These are phyloP conservation scores for Termitomyces sp. DNA, from an alignment of 768 basidiomycete genomes.

Conservation along the genomic window DNA sequence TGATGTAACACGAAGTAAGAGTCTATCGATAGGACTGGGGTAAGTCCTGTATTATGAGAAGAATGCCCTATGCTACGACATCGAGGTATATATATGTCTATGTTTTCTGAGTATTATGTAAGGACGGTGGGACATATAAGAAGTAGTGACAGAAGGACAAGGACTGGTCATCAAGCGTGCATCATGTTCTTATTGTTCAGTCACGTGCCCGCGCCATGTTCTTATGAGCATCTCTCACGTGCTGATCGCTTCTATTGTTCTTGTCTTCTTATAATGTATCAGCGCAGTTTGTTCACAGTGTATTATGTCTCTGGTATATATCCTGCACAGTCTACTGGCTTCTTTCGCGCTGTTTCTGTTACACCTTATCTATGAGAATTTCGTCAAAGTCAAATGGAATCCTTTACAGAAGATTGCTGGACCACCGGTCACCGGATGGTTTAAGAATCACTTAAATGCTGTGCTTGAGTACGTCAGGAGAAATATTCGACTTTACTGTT, in stretches of 20 bases:
- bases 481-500: not conserved
- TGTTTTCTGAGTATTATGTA: too few species aligned
- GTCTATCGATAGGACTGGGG: too few species aligned
- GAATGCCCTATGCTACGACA: too few species aligned
- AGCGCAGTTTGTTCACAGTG: not conserved
- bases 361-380: slow-evolving; percentile 24
- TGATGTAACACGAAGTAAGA: too few species aligned
- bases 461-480: slow-evolving; percentile 50
- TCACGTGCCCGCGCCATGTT: not conserved
- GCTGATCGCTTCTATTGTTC: not conserved
- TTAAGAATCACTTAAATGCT: slow-evolving; percentile 46
- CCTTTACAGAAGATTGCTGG: slow-evolving; percentile 55
- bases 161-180: too few species aligned
- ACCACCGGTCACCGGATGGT: slow-evolving; percentile 43
- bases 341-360: slow-evolving; percentile 3
- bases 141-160: too few species aligned
- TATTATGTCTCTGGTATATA: slow-evolving; percentile 6
- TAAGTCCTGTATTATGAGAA: too few species aligned
- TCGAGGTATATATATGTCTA: too few species aligned
- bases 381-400: slow-evolving; percentile 30
- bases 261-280: not conserved
- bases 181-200: not conserved
- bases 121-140: too few species aligned
- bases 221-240: not conserved
- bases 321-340: slow-evolving; percentile 9